Evolutionary conservation across 495 filamentous ascomycete species (phyloP), one percentile per base, ranked within the genome.

Genomic region (Elasticomyces elasticus): DNA sequence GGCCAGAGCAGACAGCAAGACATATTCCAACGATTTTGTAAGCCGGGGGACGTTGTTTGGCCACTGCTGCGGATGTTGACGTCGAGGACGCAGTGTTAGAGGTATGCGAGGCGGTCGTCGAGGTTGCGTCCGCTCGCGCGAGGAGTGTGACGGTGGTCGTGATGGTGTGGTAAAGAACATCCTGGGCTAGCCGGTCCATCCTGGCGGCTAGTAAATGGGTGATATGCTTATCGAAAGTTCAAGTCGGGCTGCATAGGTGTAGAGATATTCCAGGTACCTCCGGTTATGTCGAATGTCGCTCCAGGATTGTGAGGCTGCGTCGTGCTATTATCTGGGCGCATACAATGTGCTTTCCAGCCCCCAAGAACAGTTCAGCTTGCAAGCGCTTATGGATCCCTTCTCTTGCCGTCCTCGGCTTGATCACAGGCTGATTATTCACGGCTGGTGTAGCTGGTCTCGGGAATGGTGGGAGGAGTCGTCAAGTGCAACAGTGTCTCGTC

Each of bases 21-120:
- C 80, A 77, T 55, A 98, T 85, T 35, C 92, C 92, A 60, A 98
- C 77, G 30, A 83, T 81, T 66, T 97, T 98, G 77, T 85, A 98
- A 35, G 75, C 66, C 5, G 79, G 68, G 9, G 82, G 82, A 17
- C 79, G 76, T 12, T 40, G 30, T 15, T 54, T 31, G 13, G 50
- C 45, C 17, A 46, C 19, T 7, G 61, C 43, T 27, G 65, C 64
- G 40, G 46, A 50, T 28, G 52, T 58, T n/a, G 69, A 66, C 47
- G 45, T 52, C 9, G 51, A 9, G 31, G 65, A 65, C 33, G 49
- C 52, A 46, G 54, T 58, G 44, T 38, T 53, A 13, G 23, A 40
- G 31, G 27, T 37, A 23, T 19, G 17, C 4, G 56, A 50, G 19
- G 41, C 22, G 41, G 9, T 38, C 2, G 41, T 43, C 7, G 51